Evolutionary conservation across 805 yeast genomes (phyloP).

Genomic region (Sugiyamaella chiloensis): DNA sequence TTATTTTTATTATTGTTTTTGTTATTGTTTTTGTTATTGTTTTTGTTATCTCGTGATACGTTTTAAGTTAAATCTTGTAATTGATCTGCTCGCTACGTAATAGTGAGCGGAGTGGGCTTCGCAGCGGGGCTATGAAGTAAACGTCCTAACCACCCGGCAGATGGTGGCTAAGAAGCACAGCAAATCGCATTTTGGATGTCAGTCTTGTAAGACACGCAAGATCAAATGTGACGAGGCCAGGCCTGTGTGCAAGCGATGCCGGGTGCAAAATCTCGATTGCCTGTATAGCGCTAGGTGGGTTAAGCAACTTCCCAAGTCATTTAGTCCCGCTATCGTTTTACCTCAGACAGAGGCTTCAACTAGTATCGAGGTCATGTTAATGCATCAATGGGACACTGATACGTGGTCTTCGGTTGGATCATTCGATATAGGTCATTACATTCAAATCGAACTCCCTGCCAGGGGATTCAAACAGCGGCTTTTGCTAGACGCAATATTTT

Average conservation of each 20-base stretch:
- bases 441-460: not conserved
- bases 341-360: not conserved
- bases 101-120: too few relatives aligned
- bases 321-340: not conserved
- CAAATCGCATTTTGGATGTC: constrained; percentile 71
- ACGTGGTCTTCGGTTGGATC: constrained; percentile 4
- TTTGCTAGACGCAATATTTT: constrained; percentile 2
- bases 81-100: too few relatives aligned
- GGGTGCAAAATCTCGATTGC: not conserved
- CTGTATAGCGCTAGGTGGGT: not conserved
- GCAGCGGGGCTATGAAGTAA: too few relatives aligned
- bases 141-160: too few relatives aligned
- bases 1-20: too few relatives aligned
- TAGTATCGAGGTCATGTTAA: not conserved
- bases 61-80: too few relatives aligned
- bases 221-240: constrained; percentile 63
- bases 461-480: constrained; percentile 3
- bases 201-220: constrained; percentile 59
- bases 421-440: not conserved
- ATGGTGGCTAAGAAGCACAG: not conserved
- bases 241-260: constrained; percentile 57
- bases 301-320: not conserved
- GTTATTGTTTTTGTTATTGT: too few relatives aligned
- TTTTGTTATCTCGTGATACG: too few relatives aligned
- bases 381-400: constrained; percentile 5